A percentile compares a stretch with the other conserved stretches of the same genome.
Conservation (phyloP, 2,329 filamentous ascomycete genomes). For the Ascochyta rabiei region DNA sequence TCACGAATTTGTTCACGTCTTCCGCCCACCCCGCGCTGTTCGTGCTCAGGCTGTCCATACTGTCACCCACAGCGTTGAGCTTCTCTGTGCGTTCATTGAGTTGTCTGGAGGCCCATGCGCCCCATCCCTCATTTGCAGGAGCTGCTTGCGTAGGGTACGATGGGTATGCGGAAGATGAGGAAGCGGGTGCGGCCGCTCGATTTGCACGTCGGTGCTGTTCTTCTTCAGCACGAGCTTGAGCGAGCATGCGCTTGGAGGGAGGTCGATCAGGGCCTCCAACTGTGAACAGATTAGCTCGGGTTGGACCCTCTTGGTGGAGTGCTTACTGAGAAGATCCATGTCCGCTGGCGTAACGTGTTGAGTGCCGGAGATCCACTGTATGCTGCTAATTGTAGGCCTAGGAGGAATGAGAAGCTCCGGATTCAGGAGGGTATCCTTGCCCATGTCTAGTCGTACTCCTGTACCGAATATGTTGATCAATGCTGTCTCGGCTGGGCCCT, state of each 20-base stretch:
- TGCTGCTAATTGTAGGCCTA: constrained; percentile 89
- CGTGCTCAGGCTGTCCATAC: constrained; percentile 80
- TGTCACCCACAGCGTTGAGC: constrained; percentile 80
- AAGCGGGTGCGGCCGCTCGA: constrained; percentile 41
- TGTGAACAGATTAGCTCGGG: constrained; percentile 27
- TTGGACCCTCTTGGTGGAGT: neutral
- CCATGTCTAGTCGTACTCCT: constrained; percentile 63
- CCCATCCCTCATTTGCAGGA: constrained; percentile 60
- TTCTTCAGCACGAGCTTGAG: constrained; percentile 77
- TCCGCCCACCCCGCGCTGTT: constrained; percentile 83
- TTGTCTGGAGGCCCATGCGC: constrained; percentile 82
- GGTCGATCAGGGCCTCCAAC: constrained; percentile 87
- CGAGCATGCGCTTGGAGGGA: constrained; percentile 85
- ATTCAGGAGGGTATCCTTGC: constrained; percentile 79
- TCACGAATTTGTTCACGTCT: constrained; percentile 86
- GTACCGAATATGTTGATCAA: constrained; percentile 85
- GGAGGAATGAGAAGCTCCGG: constrained; percentile 74
- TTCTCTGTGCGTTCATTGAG: constrained; percentile 90
- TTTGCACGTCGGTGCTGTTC: constrained; percentile 56
- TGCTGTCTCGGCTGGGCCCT: constrained; percentile 82
- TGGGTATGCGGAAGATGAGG: constrained; percentile 38
- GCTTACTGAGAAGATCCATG: constrained; percentile 77
- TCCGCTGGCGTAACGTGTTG: constrained; percentile 87
- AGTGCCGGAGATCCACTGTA: constrained; percentile 96
- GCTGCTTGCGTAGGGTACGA: constrained; percentile 25